phyloP scores from a whole-genome alignment of 2,329 filamentous ascomycete species.

The Arthrinium puccinioides region DNA sequence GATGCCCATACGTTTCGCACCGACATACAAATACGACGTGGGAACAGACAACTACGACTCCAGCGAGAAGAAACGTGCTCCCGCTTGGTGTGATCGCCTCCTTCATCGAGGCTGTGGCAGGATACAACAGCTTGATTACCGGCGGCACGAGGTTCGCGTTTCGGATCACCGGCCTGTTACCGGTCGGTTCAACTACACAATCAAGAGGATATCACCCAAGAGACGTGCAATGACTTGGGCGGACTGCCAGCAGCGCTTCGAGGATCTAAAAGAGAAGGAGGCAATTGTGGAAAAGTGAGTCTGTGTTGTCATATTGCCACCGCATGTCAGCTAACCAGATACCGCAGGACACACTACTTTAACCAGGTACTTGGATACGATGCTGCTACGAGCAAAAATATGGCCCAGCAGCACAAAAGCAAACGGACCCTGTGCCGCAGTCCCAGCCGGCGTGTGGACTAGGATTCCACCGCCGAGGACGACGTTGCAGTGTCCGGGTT shows the following conservation, averaged over 20 bases:
- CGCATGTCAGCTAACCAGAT: conserved; percentile 13
- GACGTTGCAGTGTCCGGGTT: not conserved
- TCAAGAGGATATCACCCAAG: conserved; percentile 72
- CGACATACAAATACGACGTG: conserved; percentile 98
- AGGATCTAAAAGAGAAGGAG: conserved; percentile 61
- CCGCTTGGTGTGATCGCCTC: conserved; percentile 93
- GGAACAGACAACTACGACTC: conserved; percentile 91
- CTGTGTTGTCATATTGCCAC: not conserved
- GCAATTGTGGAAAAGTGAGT: conserved; percentile 72
- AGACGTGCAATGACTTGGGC: conserved; percentile 62
- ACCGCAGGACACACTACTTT: conserved; percentile 41
- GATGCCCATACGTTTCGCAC: conserved; percentile 81
- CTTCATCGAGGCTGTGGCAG: conserved; percentile 77
- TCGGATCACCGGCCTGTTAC: conserved; percentile 93
- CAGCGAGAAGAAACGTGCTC: conserved; percentile 87
- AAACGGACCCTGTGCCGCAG: conserved; percentile 11
- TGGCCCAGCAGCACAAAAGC: conserved; percentile 34
- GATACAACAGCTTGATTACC: conserved; percentile 83
- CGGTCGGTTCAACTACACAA: conserved; percentile 70
- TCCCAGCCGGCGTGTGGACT: conserved; percentile 11
- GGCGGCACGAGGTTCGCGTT: conserved; percentile 79
- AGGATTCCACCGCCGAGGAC: conserved; percentile 5
- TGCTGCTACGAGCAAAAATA: conserved; percentile 37
- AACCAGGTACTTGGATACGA: conserved; percentile 47
- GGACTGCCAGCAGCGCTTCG: conserved; percentile 67